Base-by-base conservation (phyloP, 306 rosid genomes). In the Cercis canadensis region DNA sequence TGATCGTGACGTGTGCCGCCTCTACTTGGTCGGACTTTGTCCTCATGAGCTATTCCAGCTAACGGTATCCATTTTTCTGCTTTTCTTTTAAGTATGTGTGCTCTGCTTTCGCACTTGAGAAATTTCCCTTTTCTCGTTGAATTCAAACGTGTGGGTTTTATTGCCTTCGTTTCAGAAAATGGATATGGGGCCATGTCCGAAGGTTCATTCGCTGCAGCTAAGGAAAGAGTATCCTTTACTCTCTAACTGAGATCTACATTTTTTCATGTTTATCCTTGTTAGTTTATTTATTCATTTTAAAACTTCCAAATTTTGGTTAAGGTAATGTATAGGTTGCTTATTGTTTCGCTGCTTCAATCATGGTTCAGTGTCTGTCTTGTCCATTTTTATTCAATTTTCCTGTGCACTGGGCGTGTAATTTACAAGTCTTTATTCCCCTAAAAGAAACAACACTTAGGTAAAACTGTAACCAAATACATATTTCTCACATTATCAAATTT, bases 141-240 rank as follows among this genome's bases (percentile, higher is more conserved):
- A 34, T 34, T 34, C 39, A 34, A 3, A 34, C 39, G 6, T 4
- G 10, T 4, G 37, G 43, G 45, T 29, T 24, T 24, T 11, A 4
- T n/a, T 70, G 29, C 6, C 4, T 73, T 45, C 14, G 49, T 84
- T 78, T 74, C 96, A 95, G 99, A 95, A 95, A 95, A 92, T 95
- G 97, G 97, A 95, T 65, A 95, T 92, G 99, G 97, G 99, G 2
- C 96, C 99, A 0, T 95, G 99, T 80, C 96, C 97, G 5, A 95
- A 95, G 85, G 95, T 92, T 7, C 99, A 95, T 78, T 95, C 99
- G n/a, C 77, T 95, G 84, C 99, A 92, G 87, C 92, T 95, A 55
- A 84, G 99, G 72, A 92, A 92, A 76, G 99, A 95, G 99, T 95
- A 95, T 95, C 97, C 96, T 87, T 88, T 17, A 18, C 60, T 37